Evolutionary conservation across 2,329 filamentous ascomycete species (phyloP), one percentile per base, ranked within the genome.

Genomic region (Diaporthe nobilis): DNA sequence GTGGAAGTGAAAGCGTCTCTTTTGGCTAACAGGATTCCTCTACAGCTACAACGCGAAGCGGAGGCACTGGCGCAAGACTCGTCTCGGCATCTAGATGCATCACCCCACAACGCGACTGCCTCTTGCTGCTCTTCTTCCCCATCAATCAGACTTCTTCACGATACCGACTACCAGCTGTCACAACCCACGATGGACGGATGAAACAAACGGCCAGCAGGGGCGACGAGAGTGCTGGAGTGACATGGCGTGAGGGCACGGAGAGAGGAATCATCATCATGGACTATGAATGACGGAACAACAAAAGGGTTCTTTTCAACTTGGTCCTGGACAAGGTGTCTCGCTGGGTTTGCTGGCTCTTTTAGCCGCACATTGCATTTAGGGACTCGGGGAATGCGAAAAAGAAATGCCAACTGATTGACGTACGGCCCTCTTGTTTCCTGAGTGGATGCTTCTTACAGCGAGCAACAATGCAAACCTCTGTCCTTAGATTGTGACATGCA

Each of bases 1-100:
- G 57, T 74, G 71, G 34, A 20, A 76, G 57, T 74, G 71, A 63
- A 25, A 76, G 60, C 74, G 65, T 42, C 65, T 49, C 72, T 44
- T 70, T 51, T 73, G 37, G 71, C 47, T 74, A 72, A 75, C 71
- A 42, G 9, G 22, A 75, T 55, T 10, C n/a, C 10, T 47, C 25
- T 58, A 5, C 86, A 99, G 97, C 91, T 99, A 99, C 94, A 99
- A 99, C 92, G 96, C 97, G 85, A 99, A 99, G 95, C 92, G 97
- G 89, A 94, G 97, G 90, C 97, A 99, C 88, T 99, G 97, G 97
- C 95, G 97, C 91, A 99, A 99, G 96, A 98, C 97, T 87, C 94
- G 95, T 87, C 95, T 99, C 90, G 95, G 95, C 86, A 97, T 99
- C 91, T 99, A 97, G 91, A 92, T 88, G 87, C 88, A 86, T 90